Conservation (phyloP, 192 early-diverging fungal genomes). For the Linnemannia hyalina region DNA sequence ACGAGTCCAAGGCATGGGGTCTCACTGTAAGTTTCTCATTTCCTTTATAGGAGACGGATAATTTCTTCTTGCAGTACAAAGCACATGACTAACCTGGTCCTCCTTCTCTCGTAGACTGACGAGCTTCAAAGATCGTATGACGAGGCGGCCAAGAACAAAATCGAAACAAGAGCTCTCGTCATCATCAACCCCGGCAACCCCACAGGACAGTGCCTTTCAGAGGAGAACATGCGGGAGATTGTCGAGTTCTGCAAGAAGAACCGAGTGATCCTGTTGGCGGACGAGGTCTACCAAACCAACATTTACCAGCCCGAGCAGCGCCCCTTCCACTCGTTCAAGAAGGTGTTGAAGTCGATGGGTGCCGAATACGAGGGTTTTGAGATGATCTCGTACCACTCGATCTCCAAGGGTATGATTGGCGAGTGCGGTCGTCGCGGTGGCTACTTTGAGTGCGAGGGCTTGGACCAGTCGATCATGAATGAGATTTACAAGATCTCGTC, state of each 20-base stretch:
- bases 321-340: slow-evolving; percentile 98
- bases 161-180: slow-evolving; percentile 93
- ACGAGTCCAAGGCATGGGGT: slow-evolving; percentile 89
- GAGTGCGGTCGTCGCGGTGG: slow-evolving; percentile 98
- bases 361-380: slow-evolving; percentile 77
- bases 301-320: slow-evolving; percentile 81
- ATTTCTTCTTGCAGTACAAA: not conserved
- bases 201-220: slow-evolving; percentile 89
- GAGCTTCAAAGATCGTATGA: slow-evolving; percentile 77
- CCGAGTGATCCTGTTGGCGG: slow-evolving; percentile 88
- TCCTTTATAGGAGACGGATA: not conserved
- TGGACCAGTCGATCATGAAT: slow-evolving; percentile 81
- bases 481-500: slow-evolving; percentile 95
- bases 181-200: slow-evolving; percentile 99
- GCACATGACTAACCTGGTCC: too few species aligned
- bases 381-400: slow-evolving; percentile 95
- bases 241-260: slow-evolving; percentile 88
- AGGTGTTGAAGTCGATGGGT: slow-evolving; percentile 87
- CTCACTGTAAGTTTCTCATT: slow-evolving; percentile 59
- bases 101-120: slow-evolving; percentile 46
- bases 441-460: slow-evolving; percentile 94
- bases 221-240: slow-evolving; percentile 90
- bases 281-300: slow-evolving; percentile 99
- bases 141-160: slow-evolving; percentile 74
- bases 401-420: slow-evolving; percentile 98